Evolutionary conservation across 2,329 filamentous ascomycete species (phyloP), one percentile per base, ranked within the genome.

Genomic region (Fusarium irregulare): DNA sequence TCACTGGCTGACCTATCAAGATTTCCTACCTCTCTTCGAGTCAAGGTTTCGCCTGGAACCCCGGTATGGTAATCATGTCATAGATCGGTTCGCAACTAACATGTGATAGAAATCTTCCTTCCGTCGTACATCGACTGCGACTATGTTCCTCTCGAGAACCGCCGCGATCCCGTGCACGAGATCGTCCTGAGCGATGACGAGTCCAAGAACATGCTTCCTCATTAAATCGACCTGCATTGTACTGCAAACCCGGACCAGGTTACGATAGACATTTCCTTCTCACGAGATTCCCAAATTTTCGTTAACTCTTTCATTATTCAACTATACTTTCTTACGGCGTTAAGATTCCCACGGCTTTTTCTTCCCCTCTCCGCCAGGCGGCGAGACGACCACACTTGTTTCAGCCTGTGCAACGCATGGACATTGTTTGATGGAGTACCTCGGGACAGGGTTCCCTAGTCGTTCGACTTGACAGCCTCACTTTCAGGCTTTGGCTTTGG

Each of bases 1-100:
- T 47, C 9, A 25, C 44, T 50, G 16, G 37, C 46, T 61, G 21
- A 71, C 76, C 79, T 56, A 76, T 30, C 44, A 56, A 93, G 91
- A 93, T 94, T 70, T 92, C 91, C 23, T 95, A 93, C 78, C 88
- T 94, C 53, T 90, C 92, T 66, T 91, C 90, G 8, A 92, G 89
- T 76, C 92, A 95, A 80, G 92, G 92, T 60, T 95, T 93, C 76
- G 89, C 90, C 66, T 95, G 92, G 92, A 94, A 94, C 79, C 92
- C 92, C 79, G 90, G 89, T 91, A 82, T 55, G 80, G 21, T 20
- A 9, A 40, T 42, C 28, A 25, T 44, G 48, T 49, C 42, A 42
- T 54, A n/a, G 42, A 40, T 41, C 23, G 25, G 13, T 9, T 25
- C 10, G 21, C 46, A 8, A 70, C 65, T 58, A 30, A 61, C 28